phyloP scores from a whole-genome alignment of 495 filamentous ascomycete species.

The Hyaloscypha bicolor region DNA sequence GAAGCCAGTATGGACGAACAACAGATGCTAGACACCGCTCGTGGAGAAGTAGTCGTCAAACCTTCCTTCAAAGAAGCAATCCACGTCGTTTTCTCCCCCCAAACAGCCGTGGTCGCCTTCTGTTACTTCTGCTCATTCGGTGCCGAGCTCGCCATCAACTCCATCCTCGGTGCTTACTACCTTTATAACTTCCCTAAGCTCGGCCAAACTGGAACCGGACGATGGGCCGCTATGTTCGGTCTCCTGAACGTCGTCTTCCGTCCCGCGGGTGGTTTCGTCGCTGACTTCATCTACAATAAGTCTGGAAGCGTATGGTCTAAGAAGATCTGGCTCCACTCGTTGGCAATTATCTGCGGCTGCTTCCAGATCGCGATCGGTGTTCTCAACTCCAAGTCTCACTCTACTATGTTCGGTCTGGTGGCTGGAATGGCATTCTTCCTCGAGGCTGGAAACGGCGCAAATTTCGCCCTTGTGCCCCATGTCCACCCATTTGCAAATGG shows the following conservation, averaged over 20 bases:
- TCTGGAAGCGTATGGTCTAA: conserved; percentile 68
- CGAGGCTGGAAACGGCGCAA: conserved; percentile 82
- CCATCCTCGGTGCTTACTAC: conserved; percentile 80
- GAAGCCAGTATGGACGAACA: conserved; percentile 57
- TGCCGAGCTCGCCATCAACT: conserved; percentile 83
- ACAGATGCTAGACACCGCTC: conserved; percentile 58
- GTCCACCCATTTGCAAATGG: conserved; percentile 44
- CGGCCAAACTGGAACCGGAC: conserved; percentile 69
- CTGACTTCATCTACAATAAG: conserved; percentile 69
- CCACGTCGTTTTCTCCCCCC: conserved; percentile 61
- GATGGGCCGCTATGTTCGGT: conserved; percentile 90
- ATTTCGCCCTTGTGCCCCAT: conserved; percentile 84
- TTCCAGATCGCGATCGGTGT: conserved; percentile 74
- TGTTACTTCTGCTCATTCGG: conserved; percentile 90
- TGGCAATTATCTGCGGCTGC: conserved; percentile 64
- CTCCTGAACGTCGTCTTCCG: conserved; percentile 80
- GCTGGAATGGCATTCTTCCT: conserved; percentile 76
- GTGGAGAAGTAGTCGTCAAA: conserved; percentile 64
- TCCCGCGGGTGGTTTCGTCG: conserved; percentile 72
- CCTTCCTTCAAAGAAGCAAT: conserved; percentile 65
- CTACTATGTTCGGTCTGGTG: conserved; percentile 77
- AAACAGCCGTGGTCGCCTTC: conserved; percentile 66
- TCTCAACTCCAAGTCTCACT: conserved; percentile 56
- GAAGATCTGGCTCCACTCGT: conserved; percentile 68
- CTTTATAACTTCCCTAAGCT: conserved; percentile 72